phyloP scores from a whole-genome alignment of 108 stramenopile genomes.

The Schizochytrium sp. region DNA sequence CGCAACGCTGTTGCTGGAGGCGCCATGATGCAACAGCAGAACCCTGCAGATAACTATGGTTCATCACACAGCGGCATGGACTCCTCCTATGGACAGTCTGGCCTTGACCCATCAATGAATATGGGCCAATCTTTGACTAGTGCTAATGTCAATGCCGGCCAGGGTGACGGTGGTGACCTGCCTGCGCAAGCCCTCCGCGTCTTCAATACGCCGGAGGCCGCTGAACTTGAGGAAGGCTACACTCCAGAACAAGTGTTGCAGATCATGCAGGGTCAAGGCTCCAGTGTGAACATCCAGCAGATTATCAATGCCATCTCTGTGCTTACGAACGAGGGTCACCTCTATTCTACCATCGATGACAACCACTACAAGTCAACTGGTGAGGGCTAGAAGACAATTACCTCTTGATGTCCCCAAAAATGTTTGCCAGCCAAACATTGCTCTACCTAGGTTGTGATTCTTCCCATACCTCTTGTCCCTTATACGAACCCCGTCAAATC shows the following conservation, averaged over 20 bases:
- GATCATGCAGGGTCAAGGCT: background rate
- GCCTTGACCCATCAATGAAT: background rate
- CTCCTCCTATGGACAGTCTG: background rate
- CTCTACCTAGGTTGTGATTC: background rate
- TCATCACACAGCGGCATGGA: background rate
- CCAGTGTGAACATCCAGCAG: slow-evolving; percentile 13
- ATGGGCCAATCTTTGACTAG: background rate
- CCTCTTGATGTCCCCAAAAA: background rate
- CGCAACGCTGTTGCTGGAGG: background rate
- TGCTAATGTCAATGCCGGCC: background rate
- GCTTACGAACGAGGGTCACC: slow-evolving; percentile 57
- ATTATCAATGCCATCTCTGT: background rate
- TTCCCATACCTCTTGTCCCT: background rate
- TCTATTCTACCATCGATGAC: slow-evolving; percentile 63
- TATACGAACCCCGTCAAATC: too few relatives aligned
- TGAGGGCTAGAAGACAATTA: background rate
- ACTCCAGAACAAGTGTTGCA: background rate
- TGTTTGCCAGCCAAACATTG: background rate
- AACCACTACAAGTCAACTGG: slow-evolving; percentile 62
- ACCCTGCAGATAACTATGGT: too few relatives aligned
- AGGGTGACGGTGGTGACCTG: background rate
- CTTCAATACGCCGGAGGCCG: slow-evolving; percentile 18
- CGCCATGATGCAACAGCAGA: background rate
- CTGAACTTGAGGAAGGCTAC: slow-evolving; percentile 51
- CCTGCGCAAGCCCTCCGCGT: background rate